These are phyloP conservation scores for Agrostemma githago DNA, from an alignment of 148 eudicot genomes.

Conservation along the genomic window DNA sequence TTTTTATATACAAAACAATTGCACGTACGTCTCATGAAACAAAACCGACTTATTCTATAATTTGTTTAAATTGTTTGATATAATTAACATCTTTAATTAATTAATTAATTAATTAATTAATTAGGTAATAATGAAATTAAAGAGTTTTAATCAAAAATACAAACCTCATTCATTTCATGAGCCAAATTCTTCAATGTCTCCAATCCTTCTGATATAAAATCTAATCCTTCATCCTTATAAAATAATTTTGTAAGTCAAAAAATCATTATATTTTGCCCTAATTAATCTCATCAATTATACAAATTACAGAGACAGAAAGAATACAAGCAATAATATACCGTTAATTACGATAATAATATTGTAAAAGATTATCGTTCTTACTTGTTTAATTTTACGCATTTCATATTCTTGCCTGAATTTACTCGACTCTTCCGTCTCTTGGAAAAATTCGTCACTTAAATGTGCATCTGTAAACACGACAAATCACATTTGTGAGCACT, in stretches of 20 bases:
- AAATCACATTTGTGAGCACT: too few species aligned
- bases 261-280: background rate
- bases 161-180: conserved; percentile 91
- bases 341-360: background rate
- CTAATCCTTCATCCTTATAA: conserved; percentile 82
- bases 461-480: conserved; percentile 37
- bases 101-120: background rate
- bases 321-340: too few species aligned
- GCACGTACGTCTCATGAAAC: too few species aligned
- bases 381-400: conserved; percentile 90
- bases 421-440: conserved; percentile 72
- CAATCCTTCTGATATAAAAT: conserved; percentile 82
- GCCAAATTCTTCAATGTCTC: conserved; percentile 92
- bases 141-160: conserved; percentile 3
- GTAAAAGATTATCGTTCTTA: conserved; percentile 15
- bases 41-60: too few species aligned
- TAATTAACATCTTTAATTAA: background rate
- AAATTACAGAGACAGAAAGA: too few species aligned
- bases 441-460: conserved; percentile 57
- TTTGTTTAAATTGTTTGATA: too few species aligned
- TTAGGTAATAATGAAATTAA: background rate
- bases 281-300: too few species aligned
- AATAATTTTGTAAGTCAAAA: background rate
- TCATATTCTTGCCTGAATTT: conserved; percentile 78
- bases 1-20: too few species aligned